A percentile compares a stretch with the other conserved stretches of the same genome.
phyloP scores from a whole-genome alignment of 192 early-diverging fungal species.

The Pilobolus umbonatus region DNA sequence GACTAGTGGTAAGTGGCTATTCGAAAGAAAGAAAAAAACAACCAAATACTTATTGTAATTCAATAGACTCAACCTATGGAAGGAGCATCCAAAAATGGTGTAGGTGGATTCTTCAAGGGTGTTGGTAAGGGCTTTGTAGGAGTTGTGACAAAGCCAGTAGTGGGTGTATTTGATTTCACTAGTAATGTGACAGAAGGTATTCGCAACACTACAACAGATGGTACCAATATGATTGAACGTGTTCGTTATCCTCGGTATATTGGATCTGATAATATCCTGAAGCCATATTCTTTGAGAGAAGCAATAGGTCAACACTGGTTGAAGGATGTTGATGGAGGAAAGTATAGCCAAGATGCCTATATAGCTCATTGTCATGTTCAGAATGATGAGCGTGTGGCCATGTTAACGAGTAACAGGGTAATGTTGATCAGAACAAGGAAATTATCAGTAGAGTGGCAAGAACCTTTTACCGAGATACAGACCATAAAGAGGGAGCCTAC shows the following conservation, averaged over 20 bases:
- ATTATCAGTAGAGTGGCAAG: constrained; percentile 80
- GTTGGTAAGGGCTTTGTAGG: constrained; percentile 93
- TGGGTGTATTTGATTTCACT: constrained; percentile 93
- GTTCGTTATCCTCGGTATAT: constrained; percentile 83
- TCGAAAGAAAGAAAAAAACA: neutral
- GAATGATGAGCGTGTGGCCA: constrained; percentile 77
- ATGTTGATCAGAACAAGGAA: constrained; percentile 69
- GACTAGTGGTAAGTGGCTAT: constrained; percentile 65
- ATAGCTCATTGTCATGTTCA: constrained; percentile 81
- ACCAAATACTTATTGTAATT: constrained; percentile 26
- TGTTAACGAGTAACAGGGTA: constrained; percentile 77
- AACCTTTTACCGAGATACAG: constrained; percentile 67
- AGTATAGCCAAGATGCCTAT: constrained; percentile 79
- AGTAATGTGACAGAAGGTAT: constrained; percentile 93
- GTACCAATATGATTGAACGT: constrained; percentile 77
- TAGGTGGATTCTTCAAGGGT: constrained; percentile 93
- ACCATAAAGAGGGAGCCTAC: constrained; percentile 65
- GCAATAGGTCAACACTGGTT: constrained; percentile 86
- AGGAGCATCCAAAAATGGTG: constrained; percentile 83
- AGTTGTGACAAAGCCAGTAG: constrained; percentile 91
- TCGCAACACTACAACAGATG: constrained; percentile 88
- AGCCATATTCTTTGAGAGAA: constrained; percentile 66
- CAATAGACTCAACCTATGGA: constrained; percentile 69
- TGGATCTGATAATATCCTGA: constrained; percentile 78
- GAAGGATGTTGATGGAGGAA: constrained; percentile 71